phyloP scores from a whole-genome alignment of 441 rosid genomes.

The Omphalea diandra region DNA sequence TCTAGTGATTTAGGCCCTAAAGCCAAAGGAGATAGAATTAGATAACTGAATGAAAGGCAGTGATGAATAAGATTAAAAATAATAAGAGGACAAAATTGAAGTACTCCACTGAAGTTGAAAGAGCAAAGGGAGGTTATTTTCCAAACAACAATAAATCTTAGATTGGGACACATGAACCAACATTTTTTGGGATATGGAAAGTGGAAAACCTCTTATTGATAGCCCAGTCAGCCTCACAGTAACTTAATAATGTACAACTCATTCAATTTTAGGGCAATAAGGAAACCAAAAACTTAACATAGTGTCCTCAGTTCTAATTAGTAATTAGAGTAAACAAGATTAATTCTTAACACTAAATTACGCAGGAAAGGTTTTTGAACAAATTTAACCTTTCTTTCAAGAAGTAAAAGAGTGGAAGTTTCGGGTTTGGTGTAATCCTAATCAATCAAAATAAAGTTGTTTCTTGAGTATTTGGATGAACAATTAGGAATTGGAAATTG shows the following conservation, averaged over 20 bases:
- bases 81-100: background rate
- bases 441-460: too few species aligned
- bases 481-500: too few species aligned
- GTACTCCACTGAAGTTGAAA: conserved; percentile 15
- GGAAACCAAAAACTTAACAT: background rate
- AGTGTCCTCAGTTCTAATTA: background rate
- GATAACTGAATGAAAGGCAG: conserved; percentile 7
- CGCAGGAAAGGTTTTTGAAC: too few species aligned
- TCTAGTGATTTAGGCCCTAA: conserved; percentile 8
- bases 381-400: too few species aligned
- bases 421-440: too few species aligned
- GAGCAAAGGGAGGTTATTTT: background rate
- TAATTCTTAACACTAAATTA: too few species aligned
- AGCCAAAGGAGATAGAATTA: background rate
- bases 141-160: background rate
- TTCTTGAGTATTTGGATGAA: too few species aligned
- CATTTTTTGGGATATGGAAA: background rate
- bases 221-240: conserved; percentile 12
- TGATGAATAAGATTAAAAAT: background rate
- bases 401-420: too few species aligned
- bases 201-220: background rate
- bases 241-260: background rate
- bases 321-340: too few species aligned
- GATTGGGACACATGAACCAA: conserved; percentile 16
- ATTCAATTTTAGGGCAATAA: background rate